Percentiles rank a stretch among this genome's conserved stretches.
Conservation (phyloP, 805 yeast species). For the Ogataea trehalophila region DNA sequence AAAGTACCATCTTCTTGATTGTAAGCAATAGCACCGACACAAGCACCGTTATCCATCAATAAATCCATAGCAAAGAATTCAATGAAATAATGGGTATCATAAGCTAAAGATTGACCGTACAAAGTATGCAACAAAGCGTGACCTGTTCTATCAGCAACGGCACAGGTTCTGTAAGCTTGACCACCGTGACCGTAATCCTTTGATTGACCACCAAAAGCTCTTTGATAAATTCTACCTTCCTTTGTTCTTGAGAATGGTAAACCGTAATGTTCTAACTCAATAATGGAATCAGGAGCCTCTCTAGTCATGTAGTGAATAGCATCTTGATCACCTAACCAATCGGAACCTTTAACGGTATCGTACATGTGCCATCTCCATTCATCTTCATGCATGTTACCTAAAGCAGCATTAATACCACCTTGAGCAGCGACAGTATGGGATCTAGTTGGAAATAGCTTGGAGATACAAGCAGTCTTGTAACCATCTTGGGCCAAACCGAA, state of each 20-base stretch:
- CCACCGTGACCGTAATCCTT: conserved; percentile 97
- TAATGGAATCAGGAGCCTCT: conserved; percentile 94
- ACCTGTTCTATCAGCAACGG: conserved; percentile 99
- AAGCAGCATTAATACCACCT: conserved; percentile 98
- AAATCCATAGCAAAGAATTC: conserved; percentile 95
- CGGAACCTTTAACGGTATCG: conserved; percentile 98
- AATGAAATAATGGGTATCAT: conserved; percentile 96
- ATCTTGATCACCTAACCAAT: conserved; percentile 99
- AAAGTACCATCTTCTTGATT: conserved; percentile 98
- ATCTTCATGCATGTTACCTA: conserved; percentile 97
- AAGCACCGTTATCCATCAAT: conserved; percentile 90
- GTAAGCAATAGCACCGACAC: conserved; percentile 96
- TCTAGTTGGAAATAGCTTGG: conserved; percentile 96
- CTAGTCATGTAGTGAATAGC: conserved; percentile 98
- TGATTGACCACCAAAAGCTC: conserved; percentile 98
- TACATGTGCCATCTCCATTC: conserved; percentile 99
- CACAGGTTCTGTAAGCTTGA: conserved; percentile 98
- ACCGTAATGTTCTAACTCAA: conserved; percentile 97
- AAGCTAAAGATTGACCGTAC: conserved; percentile 94
- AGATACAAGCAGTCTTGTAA: conserved; percentile 93
- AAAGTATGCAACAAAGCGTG: conserved; percentile 94
- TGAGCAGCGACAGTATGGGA: conserved; percentile 99
- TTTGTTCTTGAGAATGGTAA: conserved; percentile 97
- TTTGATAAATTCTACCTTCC: conserved; percentile 94
- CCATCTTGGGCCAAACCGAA: conserved; percentile 97